These are phyloP conservation scores for Colletotrichum limetticola DNA, from an alignment of 2,329 filamentous ascomycete species.

Conservation along the genomic window DNA sequence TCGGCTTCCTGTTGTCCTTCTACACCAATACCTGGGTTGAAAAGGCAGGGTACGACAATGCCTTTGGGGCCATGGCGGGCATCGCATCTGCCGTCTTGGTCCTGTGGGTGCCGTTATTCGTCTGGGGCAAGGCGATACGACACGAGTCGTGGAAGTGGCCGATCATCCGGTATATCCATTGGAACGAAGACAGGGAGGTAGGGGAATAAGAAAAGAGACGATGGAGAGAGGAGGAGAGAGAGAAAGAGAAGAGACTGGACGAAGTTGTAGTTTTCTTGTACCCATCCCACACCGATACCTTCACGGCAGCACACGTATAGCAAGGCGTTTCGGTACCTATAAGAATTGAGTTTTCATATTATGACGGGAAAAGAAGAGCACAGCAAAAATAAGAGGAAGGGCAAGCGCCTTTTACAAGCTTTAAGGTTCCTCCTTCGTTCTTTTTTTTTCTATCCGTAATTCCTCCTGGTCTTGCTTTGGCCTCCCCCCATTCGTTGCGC, in stretches of 20 bases:
- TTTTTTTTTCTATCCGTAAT: background rate
- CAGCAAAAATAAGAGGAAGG: background rate
- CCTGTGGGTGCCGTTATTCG: constrained; percentile 60
- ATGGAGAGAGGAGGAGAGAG: background rate
- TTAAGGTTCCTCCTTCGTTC: background rate
- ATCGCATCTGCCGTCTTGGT: constrained; percentile 60
- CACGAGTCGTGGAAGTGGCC: constrained; percentile 60
- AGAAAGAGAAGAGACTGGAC: background rate
- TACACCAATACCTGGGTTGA: constrained; percentile 70
- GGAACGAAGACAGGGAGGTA: constrained; percentile 64
- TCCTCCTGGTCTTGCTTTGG: background rate
- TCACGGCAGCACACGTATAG: background rate
- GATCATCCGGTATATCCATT: constrained; percentile 57
- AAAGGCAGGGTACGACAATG: constrained; percentile 57
- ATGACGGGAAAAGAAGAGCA: background rate
- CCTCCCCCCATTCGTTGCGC: background rate
- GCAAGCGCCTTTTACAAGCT: background rate
- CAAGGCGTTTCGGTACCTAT: background rate
- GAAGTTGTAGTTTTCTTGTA: background rate
- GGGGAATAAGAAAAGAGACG: constrained; percentile 53
- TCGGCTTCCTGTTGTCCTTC: constrained; percentile 69
- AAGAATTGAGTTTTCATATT: background rate
- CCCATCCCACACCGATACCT: background rate
- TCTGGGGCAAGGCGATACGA: constrained; percentile 62
- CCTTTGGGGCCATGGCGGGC: constrained; percentile 68